A percentile compares a stretch with the other conserved stretches of the same genome.
Conservation (phyloP, 2,329 filamentous ascomycete species). For the Paecilomyces fulvus region DNA sequence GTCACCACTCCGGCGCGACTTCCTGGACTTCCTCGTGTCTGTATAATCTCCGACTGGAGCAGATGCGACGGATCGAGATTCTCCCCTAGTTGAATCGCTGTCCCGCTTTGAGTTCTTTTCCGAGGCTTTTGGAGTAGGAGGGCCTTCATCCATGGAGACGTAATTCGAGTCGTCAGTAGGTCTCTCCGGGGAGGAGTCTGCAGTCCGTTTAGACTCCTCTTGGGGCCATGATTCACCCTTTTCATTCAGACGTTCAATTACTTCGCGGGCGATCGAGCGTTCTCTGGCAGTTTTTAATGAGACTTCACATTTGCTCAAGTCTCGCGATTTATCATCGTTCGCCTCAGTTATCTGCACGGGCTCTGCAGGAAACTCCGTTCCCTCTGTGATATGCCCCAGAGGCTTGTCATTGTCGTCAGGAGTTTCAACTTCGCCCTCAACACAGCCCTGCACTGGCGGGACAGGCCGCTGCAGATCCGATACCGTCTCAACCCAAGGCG, state of each 20-base stretch:
- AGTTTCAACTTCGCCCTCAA: slow-evolving; percentile 43
- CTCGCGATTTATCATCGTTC: not conserved
- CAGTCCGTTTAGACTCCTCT: not conserved
- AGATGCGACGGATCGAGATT: slow-evolving; percentile 15
- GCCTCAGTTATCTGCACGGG: slow-evolving; percentile 5
- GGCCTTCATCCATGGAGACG: not conserved
- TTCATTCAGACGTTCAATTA: slow-evolving; percentile 16
- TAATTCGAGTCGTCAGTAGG: not conserved
- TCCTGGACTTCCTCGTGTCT: slow-evolving; percentile 6
- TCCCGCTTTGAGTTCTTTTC: not conserved
- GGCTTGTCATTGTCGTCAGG: slow-evolving; percentile 27
- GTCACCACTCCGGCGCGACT: slow-evolving; percentile 12
- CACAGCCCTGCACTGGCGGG: slow-evolving; percentile 28
- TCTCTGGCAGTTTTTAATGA: not conserved
- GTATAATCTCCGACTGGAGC: slow-evolving; percentile 5
- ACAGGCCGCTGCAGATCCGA: slow-evolving; percentile 15
- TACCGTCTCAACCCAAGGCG: slow-evolving; percentile 43
- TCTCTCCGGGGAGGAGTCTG: not conserved
- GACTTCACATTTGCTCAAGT: not conserved
- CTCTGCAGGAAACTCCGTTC: slow-evolving; percentile 13
- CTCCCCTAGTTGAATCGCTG: not conserved
- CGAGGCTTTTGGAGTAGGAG: not conserved
- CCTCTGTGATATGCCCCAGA: slow-evolving; percentile 7
- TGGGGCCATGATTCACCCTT: slow-evolving; percentile 3
- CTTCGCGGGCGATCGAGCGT: slow-evolving; percentile 16